phyloP scores from a whole-genome alignment of 805 yeast genomes.

The Yueomyces sinensis region DNA sequence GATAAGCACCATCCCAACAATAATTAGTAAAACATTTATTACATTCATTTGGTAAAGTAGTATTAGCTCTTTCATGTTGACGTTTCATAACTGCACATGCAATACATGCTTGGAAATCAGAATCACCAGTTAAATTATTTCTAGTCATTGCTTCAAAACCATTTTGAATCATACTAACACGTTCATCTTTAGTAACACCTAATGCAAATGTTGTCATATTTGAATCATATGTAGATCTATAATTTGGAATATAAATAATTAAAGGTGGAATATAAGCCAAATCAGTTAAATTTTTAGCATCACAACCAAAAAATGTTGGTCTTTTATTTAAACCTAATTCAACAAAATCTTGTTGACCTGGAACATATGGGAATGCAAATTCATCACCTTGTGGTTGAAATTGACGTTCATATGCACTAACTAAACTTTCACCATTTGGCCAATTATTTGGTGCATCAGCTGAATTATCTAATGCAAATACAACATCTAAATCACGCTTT shows the following conservation, averaged over 20 bases:
- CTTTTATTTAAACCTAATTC: conserved; percentile 46
- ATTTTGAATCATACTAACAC: conserved; percentile 47
- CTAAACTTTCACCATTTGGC: conserved; percentile 59
- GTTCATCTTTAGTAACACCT: conserved; percentile 45
- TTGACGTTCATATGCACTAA: conserved; percentile 45
- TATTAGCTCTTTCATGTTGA: conserved; percentile 54
- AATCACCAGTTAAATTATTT: conserved; percentile 53
- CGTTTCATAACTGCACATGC: conserved; percentile 78
- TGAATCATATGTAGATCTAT: conserved; percentile 49
- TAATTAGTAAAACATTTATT: conserved; percentile 52
- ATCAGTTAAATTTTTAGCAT: conserved; percentile 47
- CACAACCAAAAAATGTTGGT: conserved; percentile 80
- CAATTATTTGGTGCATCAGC: conserved; percentile 47
- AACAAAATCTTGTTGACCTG: conserved; percentile 50
- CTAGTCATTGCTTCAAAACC: conserved; percentile 66
- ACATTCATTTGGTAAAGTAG: conserved; percentile 55
- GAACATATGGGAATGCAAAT: conserved; percentile 71
- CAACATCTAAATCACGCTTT: conserved; percentile 44
- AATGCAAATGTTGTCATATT: conserved; percentile 64
- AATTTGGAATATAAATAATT: conserved; percentile 63
- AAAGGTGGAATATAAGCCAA: conserved; percentile 53
- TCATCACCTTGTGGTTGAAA: conserved; percentile 37
- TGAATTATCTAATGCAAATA: conserved; percentile 55
- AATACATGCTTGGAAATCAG: conserved; percentile 60
- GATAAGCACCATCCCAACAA: conserved; percentile 43